Base-by-base conservation (phyloP, 2,329 filamentous ascomycete genomes). In the Penicillium griseofulvum region DNA sequence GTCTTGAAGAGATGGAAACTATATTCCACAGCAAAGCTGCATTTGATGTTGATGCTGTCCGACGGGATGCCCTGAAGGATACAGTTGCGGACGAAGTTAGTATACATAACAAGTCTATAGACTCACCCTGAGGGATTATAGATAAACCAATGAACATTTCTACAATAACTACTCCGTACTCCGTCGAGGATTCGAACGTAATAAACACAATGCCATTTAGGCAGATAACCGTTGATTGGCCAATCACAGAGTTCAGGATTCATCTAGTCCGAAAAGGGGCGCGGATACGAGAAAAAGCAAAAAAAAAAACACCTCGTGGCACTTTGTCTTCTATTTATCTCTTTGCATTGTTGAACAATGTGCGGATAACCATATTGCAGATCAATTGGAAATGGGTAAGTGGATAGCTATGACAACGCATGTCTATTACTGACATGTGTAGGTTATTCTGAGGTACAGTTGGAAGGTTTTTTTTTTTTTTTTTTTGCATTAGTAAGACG, bases 1-100 rank as follows among this genome's bases (percentile, higher is more conserved):
- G 67, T 37, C 57, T 77, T 50, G 75, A 77, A 60, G 73, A 76
- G 53, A 71, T 75, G 65, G 71, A 78, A 50, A 63, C 55, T 2
- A 60, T 63, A 7, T 65, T 65, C 52, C 39, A 65, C 51, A 60
- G 63, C 41, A 58, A 47, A n/a, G 63, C 63, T 22, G 62, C 62
- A 5, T 65, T 65, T 49, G 62, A 65, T 59, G 58, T 65, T 2
- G 58, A 63, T 24, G 44, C 54, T 34, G 57, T 52, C 4, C 45
- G 62, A 10, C 57, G 60, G 28, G 58, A 62, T 14, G 56, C 47
- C 9, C 28, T 45, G 7, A 33, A 38, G 11, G 29, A 31, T 31
- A 11, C 5, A 14, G 29, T 4, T 31, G 47, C 17, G 47, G 46
- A 51, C n/a, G 28, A 54, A 44, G 28, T 45, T 10, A 51, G 28